A percentile compares a stretch with the other conserved stretches of the same genome.
Evolutionary conservation across 2,329 filamentous ascomycete species (phyloP).

Genomic region (Neobulgaria alba): DNA sequence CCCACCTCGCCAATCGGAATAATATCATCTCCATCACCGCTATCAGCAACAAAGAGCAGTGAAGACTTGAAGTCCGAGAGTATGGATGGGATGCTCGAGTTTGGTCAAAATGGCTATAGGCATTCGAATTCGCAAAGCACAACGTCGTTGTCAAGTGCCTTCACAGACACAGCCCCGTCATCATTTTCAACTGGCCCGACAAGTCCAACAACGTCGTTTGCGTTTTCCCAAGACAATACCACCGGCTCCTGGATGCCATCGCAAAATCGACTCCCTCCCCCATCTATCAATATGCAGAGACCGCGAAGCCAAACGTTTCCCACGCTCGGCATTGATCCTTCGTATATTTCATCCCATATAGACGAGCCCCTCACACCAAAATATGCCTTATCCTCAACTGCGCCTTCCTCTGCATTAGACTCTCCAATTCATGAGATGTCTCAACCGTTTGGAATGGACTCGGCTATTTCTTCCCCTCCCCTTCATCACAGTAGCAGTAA

Average conservation of each 20-base stretch:
- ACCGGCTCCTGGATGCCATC: conserved; percentile 56
- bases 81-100: conserved; percentile 50
- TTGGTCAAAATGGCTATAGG: conserved; percentile 44
- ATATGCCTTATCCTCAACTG: conserved; percentile 31
- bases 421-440: conserved; percentile 41
- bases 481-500: conserved; percentile 45
- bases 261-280: conserved; percentile 38
- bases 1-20: conserved; percentile 59
- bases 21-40: conserved; percentile 57
- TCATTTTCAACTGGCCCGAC: conserved; percentile 64
- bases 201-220: conserved; percentile 67
- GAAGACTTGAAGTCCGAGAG: conserved; percentile 57
- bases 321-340: conserved; percentile 52
- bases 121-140: conserved; percentile 59
- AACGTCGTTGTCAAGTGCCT: conserved; percentile 58
- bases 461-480: conserved; percentile 34
- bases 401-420: conserved; percentile 37
- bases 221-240: conserved; percentile 62
- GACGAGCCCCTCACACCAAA: conserved; percentile 47
- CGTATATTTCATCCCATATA: conserved; percentile 38
- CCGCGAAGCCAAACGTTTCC: conserved; percentile 87
- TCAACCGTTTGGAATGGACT: conserved; percentile 28
- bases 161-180: conserved; percentile 53
- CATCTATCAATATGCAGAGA: conserved; percentile 47
- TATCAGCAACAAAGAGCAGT: conserved; percentile 57